Base-by-base conservation (phyloP, 106 monocot species). In the Apostasia ramifera region DNA sequence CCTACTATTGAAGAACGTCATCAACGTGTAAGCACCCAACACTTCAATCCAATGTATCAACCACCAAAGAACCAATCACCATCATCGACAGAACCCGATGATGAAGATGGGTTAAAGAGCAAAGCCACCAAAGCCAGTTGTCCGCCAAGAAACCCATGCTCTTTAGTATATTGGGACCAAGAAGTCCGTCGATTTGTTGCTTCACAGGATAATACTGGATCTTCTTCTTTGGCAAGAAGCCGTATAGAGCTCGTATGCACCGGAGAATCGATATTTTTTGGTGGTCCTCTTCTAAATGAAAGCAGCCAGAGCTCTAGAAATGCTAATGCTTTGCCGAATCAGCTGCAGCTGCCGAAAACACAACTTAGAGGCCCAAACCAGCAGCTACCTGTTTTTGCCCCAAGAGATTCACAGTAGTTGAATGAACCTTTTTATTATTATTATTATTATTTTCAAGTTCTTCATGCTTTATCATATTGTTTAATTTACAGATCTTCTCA, bases 331-430 rank as follows among this genome's bases (percentile, higher is more conserved):
- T 65, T 53, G 7, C 14, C 53, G 1, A 59, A 55, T 68, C 77
- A 61, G 39, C 66, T 54, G 64, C n/a, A 77, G 66, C 5, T 52
- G 55, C 2, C 0, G 38, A 3, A 77, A 75, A 6, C 55, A 77
- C 66, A 71, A 72, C 15, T 75, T 76, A 54, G 72, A 69, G 5
- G 50, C 76, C 26, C 26, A 26, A 26, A 26, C 6, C 52, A 67
- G 56, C 82, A 85, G 67, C 78, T 88, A 38, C 91, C 91, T n/a
- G 73, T 88, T 46, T 92, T 92, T 66, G 69, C 69, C 62, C 91
- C 85, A 39, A 84, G 80, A 41, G 80, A 85, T 63, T 73, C 76
- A 61, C 48, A 72, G 55, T 26, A 26, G 26, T 26, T 26, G 26
- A 26, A 26, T 26, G 26, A 26, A 26, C 26, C 26, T 26, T 26